These are phyloP conservation scores for Smithsoniella earleae DNA, from an alignment of 163 green algal genomes.

Conservation along the genomic window DNA sequence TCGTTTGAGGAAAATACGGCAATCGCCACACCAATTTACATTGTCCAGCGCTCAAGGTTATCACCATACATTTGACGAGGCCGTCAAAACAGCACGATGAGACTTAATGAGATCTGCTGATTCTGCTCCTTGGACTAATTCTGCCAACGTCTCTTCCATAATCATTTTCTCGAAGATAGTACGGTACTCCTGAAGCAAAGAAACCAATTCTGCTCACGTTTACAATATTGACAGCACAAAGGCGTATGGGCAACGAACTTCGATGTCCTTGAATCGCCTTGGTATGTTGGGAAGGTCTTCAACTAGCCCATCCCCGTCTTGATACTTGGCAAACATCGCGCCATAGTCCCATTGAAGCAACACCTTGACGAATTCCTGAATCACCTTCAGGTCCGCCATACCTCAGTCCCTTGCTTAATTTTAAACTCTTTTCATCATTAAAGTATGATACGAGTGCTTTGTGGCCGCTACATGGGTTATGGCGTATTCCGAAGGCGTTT, in stretches of 20 bases:
- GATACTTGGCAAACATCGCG: conserved; percentile 7
- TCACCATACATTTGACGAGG: conserved; percentile 37
- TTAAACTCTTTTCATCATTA: too few species aligned
- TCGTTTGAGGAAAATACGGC: too few species aligned
- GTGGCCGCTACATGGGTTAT: too few species aligned
- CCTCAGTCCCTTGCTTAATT: too few species aligned
- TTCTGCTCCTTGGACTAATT: conserved; percentile 67
- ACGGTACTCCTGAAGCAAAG: conserved; percentile 61
- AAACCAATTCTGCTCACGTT: too few species aligned
- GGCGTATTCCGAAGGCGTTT: too few species aligned
- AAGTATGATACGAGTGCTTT: too few species aligned
- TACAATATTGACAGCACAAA: too few species aligned
- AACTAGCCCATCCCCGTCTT: not conserved
- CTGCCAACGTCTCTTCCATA: conserved; percentile 73
- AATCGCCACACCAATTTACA: too few species aligned
- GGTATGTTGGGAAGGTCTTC: not conserved
- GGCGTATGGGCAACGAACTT: too few species aligned
- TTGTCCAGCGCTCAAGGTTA: too few species aligned
- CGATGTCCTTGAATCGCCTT: not conserved
- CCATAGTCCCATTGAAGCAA: conserved; percentile 27
- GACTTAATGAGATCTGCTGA: conserved; percentile 52
- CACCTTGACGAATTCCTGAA: conserved; percentile 29
- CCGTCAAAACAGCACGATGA: conserved; percentile 45
- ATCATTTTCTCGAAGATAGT: conserved; percentile 70
- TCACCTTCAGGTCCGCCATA: conserved; percentile 19